Evolutionary conservation across 176 grass and related monocot genomes (phyloP), one percentile per base, ranked within the genome.

Genomic region (Tillandsia fasciculata): DNA sequence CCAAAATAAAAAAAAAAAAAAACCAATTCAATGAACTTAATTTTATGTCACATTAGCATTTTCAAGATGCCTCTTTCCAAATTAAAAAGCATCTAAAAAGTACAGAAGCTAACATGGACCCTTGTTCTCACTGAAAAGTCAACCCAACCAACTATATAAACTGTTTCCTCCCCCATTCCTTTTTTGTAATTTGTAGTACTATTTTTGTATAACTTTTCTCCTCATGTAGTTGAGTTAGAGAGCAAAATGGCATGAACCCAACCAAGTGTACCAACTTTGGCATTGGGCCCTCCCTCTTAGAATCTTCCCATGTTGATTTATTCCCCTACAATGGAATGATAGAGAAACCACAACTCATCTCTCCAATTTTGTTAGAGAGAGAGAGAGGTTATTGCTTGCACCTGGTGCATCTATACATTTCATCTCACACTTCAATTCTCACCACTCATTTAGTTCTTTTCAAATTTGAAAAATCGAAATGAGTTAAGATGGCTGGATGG

Each of bases 271-370:
- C 81, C 65, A 74, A 64, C 64, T 79, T 33, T 27, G 49, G 56
- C 20, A 80, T 79, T 65, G 65, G 10, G 27, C 14, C 51, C 64
- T 27, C 53, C 69, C 50, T 52, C 77, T 86, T 69, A 83, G 79
- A 92, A 83, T 86, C 82, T 83, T 88, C 80, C 50, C 89, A 86
- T 76, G 89, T 92, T 88, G 67, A 26, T 63, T 4, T 66, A 53
- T 69, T 15, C 10, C 58, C 15, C 28, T 79, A 75, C 78, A 72
- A 75, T 83, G 63, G 63, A 75, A 67, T 72, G 76, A 87, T 70
- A 48, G 70, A 63, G 71, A 15, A 63, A 76, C 67, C 80, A 65
- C 59, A 72, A 51, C 49, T 57, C 71, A 83, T 65, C 78, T 50
- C 49, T 8, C 50, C 71, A 68, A 13, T 64, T 81, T 57, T 58